Percentiles rank a stretch among this genome's conserved stretches.
These are phyloP conservation scores for Trichodelitschia bisporula DNA, from an alignment of 495 filamentous ascomycete species.

Conservation along the genomic window DNA sequence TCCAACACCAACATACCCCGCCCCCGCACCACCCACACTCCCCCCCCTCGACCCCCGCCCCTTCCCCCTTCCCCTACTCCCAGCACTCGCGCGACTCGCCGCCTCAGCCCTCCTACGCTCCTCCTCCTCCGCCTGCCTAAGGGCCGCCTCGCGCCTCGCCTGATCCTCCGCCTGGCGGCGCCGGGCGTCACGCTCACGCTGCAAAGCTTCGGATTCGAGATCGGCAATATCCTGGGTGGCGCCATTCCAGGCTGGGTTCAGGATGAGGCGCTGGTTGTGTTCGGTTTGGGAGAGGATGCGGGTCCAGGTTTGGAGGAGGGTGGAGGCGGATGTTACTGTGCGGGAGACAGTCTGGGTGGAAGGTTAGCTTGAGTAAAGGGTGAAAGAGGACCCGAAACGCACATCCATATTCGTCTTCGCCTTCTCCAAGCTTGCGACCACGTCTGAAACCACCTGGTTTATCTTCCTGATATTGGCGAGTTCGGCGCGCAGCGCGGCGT, in stretches of 20 bases:
- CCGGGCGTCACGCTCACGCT: constrained; percentile 27
- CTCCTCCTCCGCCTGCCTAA: constrained; percentile 46
- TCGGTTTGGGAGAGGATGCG: constrained; percentile 89
- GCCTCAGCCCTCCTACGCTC: constrained; percentile 26
- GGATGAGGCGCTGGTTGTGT: constrained; percentile 79
- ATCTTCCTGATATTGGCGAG: constrained; percentile 61
- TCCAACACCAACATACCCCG: constrained; percentile 22
- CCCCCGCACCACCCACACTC: constrained; percentile 12
- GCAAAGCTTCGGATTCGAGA: constrained; percentile 46
- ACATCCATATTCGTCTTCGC: constrained; percentile 86
- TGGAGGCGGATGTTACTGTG: constrained; percentile 72
- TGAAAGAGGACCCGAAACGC: constrained; percentile 10
- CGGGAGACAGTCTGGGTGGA: constrained; percentile 48
- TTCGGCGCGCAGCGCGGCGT: constrained; percentile 49
- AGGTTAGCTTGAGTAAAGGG: neutral
- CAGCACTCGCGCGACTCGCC: constrained; percentile 22
- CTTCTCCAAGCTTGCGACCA: constrained; percentile 52
- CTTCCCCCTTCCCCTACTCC: constrained; percentile 14
- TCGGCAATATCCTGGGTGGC: constrained; percentile 63
- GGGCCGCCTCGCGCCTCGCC: constrained; percentile 44
- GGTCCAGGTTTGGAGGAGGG: constrained; percentile 88
- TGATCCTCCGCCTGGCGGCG: constrained; percentile 50
- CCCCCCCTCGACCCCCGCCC: constrained; percentile 16
- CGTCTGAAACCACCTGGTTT: constrained; percentile 65
- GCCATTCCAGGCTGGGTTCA: constrained; percentile 76